phyloP scores from a whole-genome alignment of 2,329 filamentous ascomycete genomes.

The Corinectria fuckeliana region DNA sequence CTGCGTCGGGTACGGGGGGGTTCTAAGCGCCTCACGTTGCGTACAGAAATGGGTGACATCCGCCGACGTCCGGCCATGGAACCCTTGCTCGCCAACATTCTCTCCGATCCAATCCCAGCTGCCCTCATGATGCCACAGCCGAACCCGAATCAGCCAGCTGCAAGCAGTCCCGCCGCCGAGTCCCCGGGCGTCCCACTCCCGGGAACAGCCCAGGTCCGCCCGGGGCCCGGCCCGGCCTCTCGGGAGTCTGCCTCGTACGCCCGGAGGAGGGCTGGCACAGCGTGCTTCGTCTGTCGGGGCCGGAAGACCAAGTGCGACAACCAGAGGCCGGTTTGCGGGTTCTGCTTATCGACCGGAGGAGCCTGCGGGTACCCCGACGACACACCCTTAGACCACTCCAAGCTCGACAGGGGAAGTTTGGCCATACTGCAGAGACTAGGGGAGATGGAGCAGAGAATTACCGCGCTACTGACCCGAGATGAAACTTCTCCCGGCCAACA shows the following conservation, averaged over 20 bases:
- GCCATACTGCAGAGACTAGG: constrained; percentile 26
- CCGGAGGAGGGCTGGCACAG: constrained; percentile 16
- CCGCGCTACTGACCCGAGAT: constrained; percentile 6
- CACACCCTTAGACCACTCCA: constrained; percentile 21
- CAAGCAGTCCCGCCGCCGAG: neutral
- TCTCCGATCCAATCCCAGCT: constrained; percentile 17
- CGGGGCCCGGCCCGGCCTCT: neutral
- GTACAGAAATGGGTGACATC: constrained; percentile 13
- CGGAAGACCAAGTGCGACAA: constrained; percentile 33
- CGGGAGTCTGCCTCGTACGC: constrained; percentile 16
- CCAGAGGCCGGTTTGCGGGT: constrained; percentile 27
- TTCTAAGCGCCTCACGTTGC: neutral
- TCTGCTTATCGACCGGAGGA: constrained; percentile 26
- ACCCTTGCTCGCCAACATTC: constrained; percentile 22
- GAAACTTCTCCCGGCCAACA: neutral
- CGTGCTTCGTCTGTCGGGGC: constrained; percentile 20
- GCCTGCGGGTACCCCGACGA: constrained; percentile 30
- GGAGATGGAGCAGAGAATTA: constrained; percentile 22
- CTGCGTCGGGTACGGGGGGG: neutral
- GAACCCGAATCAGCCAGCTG: neutral
- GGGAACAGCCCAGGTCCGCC: neutral
- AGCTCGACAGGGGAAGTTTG: constrained; percentile 29
- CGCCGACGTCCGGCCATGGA: constrained; percentile 16
- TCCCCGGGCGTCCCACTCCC: neutral
- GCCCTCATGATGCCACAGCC: neutral